Evolutionary conservation across 2,329 filamentous ascomycete species (phyloP), one percentile per base, ranked within the genome.

Genomic region (Claviceps africana): DNA sequence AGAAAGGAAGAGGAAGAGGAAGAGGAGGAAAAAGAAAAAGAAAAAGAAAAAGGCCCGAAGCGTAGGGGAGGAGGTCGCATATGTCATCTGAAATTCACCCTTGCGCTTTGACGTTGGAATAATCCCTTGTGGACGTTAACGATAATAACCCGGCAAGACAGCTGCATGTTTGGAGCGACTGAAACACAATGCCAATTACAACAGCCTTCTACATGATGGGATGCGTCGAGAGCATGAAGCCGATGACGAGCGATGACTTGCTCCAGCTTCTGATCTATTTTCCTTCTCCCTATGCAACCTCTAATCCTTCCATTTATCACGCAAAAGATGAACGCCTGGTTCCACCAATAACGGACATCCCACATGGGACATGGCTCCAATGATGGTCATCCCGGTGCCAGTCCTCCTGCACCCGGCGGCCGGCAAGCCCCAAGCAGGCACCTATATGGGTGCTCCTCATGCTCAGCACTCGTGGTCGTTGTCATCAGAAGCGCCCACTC

Each of bases 71-170:
- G 28, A 21, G n/a, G n/a, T 9, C 22, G 17, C 43, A 30, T 30
- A 22, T 45, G 51, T 50, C 42, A 53, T 53, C 47, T 53, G 47
- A n/a, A 50, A 42, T 42, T 33, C 13, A 47, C 17, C 51, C 51
- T 33, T 47, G 35, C 22, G 42, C 28, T 42, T 25, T 51, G 47
- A 21, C 39, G 48, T 21, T 15, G 1, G 39, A 5, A 15, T 21
- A 28, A n/a, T 43, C 10, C 21, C 6, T 40, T 9, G 8, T 40
- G 21, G 9, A 19, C 31, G 43, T 17, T 17, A 25, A 52, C 28
- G 25, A 43, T 15, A 15, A n/a, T 15, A 45, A 45, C 37, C 44
- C 35, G 35, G 42, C 51, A 50, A 46, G 10, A 31, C 28, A 31
- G n/a, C 33, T 21, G 19, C 39, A 33, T 43, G 31, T 49, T 33